phyloP scores from a whole-genome alignment of 225 moss, liverwort and hornwort species.

The Straminergon stramineum region DNA sequence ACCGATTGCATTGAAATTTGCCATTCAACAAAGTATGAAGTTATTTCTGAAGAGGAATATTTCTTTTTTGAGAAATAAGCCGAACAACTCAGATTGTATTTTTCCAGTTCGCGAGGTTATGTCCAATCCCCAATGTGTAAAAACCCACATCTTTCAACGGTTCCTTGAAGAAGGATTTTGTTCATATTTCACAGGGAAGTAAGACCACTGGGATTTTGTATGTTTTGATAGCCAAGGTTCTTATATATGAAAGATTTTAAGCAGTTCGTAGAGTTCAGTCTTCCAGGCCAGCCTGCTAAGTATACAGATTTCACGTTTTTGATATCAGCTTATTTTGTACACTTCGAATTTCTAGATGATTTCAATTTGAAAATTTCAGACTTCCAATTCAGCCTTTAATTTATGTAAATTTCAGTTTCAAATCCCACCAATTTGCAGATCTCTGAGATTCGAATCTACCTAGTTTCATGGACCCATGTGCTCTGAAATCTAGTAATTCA shows the following conservation, averaged over 20 bases:
- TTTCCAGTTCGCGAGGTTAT: not conserved
- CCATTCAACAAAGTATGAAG: not conserved
- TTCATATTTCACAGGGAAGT: not conserved
- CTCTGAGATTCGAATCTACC: not conserved
- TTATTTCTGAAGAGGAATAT: not conserved
- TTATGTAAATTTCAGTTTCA: not conserved
- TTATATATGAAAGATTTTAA: not conserved
- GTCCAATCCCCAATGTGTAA: not conserved
- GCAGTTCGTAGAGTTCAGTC: not conserved
- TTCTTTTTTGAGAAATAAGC: not conserved
- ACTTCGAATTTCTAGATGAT: not conserved
- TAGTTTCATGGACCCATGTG: not conserved
- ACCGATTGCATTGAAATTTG: not conserved
- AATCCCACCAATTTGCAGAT: not conserved
- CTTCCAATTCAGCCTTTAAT: not conserved
- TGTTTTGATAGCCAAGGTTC: not conserved
- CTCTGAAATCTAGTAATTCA: not conserved
- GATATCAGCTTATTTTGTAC: not conserved
- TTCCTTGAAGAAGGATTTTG: not conserved
- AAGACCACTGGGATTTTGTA: not conserved
- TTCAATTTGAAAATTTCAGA: not conserved
- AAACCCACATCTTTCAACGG: not conserved
- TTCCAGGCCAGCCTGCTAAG: not conserved
- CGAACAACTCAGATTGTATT: not conserved
- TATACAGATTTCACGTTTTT: not conserved